phyloP scores from a whole-genome alignment of 2,329 filamentous ascomycete species.

The Ophiosphaerella herpotricha region DNA sequence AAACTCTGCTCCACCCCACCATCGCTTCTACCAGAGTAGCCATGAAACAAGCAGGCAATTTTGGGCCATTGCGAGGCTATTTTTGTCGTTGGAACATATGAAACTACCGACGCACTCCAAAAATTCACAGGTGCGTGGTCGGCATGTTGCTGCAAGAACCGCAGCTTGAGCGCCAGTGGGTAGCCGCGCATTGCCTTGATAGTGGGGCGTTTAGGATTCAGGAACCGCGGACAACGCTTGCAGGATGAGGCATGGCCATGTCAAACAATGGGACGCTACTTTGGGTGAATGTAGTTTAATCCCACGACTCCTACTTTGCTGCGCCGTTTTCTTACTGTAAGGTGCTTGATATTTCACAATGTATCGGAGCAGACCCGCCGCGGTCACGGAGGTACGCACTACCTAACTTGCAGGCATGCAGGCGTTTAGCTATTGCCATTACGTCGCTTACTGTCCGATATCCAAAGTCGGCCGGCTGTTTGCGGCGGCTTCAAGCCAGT shows the following conservation, averaged over 20 bases:
- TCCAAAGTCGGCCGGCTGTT: constrained; percentile 13
- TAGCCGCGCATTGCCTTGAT: not conserved
- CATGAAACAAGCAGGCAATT: constrained; percentile 5
- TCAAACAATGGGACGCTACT: constrained; percentile 26
- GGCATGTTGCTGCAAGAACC: not conserved
- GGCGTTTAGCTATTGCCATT: constrained; percentile 3
- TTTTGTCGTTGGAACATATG: constrained; percentile 15
- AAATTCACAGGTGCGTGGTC: too few species aligned
- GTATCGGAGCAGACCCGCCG: not conserved
- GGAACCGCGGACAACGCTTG: constrained; percentile 1
- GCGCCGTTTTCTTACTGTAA: constrained; percentile 2
- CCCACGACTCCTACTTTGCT: constrained; percentile 17
- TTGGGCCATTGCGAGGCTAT: constrained; percentile 4
- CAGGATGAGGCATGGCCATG: not conserved
- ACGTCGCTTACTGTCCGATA: constrained; percentile 19
- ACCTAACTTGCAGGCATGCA: constrained; percentile 11
- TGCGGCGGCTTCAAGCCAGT: not conserved
- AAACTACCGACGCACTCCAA: not conserved
- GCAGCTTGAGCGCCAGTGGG: too few species aligned
- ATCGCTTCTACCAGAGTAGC: constrained; percentile 11
- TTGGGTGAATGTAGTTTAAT: constrained; percentile 27
- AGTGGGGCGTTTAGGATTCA: constrained; percentile 10
- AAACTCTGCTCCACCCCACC: constrained; percentile 13
- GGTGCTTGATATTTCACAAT: constrained; percentile 1
- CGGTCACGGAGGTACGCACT: constrained; percentile 24